Evolutionary conservation across 371 early-diverging fungal species (phyloP).

Genomic region (Batkoa obscura): DNA sequence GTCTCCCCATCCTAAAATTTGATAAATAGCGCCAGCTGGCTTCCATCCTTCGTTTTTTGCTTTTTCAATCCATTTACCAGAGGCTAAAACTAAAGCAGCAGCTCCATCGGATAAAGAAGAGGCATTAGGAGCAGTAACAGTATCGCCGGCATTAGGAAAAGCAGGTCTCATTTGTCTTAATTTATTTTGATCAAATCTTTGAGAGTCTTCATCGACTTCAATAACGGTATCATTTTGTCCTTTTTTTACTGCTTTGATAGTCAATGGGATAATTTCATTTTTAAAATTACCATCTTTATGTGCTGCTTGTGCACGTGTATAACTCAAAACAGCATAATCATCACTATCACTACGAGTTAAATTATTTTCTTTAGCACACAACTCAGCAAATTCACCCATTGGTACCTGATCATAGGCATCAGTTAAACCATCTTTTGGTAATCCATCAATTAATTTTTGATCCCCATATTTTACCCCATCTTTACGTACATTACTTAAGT

Average conservation of each 20-base stretch:
- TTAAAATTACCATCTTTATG: conserved; percentile 51
- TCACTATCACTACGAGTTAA: conserved; percentile 79
- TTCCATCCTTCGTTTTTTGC: not conserved
- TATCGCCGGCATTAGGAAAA: conserved; percentile 62
- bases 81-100: conserved; percentile 78
- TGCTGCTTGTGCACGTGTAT: conserved; percentile 73
- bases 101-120: conserved; percentile 93
- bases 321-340: conserved; percentile 66
- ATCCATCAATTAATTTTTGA: conserved; percentile 58
- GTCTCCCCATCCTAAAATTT: conserved; percentile 18
- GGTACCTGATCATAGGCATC: conserved; percentile 59
- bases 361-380: conserved; percentile 62
- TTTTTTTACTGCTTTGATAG: conserved; percentile 46
- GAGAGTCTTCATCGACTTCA: conserved; percentile 72
- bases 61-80: conserved; percentile 26
- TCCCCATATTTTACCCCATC: conserved; percentile 52
- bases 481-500: conserved; percentile 8
- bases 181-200: conserved; percentile 38
- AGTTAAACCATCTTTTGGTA: conserved; percentile 87
- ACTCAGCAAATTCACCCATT: conserved; percentile 90
- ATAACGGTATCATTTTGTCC: conserved; percentile 31
- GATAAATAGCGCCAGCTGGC: conserved; percentile 26
- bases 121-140: conserved; percentile 92
- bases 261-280: conserved; percentile 72
- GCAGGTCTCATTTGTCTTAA: conserved; percentile 74